These are phyloP conservation scores for Talaromyces liani DNA, from an alignment of 495 filamentous ascomycete species.

Conservation along the genomic window DNA sequence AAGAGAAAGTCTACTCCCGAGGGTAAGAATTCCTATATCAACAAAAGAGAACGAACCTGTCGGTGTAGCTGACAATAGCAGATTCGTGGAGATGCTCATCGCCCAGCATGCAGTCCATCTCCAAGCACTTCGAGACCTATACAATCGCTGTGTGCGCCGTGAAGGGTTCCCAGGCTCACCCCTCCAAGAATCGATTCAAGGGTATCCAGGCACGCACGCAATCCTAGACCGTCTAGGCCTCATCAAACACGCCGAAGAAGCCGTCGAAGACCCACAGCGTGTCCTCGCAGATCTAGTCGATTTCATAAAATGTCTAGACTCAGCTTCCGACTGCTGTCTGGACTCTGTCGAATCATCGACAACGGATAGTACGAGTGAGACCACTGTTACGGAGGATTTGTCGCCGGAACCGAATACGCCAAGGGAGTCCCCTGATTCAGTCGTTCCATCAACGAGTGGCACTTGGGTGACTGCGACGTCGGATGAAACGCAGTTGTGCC, in stretches of 20 bases:
- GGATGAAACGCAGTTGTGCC: not conserved
- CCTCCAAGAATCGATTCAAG: slow-evolving; percentile 33
- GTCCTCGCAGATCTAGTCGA: slow-evolving; percentile 8
- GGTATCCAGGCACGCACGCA: slow-evolving; percentile 37
- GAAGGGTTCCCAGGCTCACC: slow-evolving; percentile 41
- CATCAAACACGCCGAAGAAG: slow-evolving; percentile 42
- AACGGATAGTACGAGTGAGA: not conserved
- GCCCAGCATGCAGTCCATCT: slow-evolving; percentile 39
- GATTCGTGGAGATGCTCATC: slow-evolving; percentile 43
- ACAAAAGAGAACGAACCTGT: not conserved
- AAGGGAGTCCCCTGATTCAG: not conserved
- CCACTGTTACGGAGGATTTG: not conserved
- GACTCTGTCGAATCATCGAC: slow-evolving; percentile 1
- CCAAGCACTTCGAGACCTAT: slow-evolving; percentile 37
- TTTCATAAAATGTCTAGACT: slow-evolving; percentile 2
- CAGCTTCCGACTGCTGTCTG: not conserved
- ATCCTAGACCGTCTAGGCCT: slow-evolving; percentile 40
- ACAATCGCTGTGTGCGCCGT: slow-evolving; percentile 36
- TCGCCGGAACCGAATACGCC: slow-evolving; percentile 1
- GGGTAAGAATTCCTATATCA: slow-evolving; percentile 22
- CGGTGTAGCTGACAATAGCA: slow-evolving; percentile 8
- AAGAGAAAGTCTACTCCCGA: slow-evolving; percentile 41
- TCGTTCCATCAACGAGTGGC: not conserved
- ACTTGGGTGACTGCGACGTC: not conserved
- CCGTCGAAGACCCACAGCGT: slow-evolving; percentile 5